Percentiles rank a stretch among this genome's conserved stretches.
These are phyloP conservation scores for Setomelanomma holmii DNA, from an alignment of 2,329 filamentous ascomycete species.

Conservation along the genomic window DNA sequence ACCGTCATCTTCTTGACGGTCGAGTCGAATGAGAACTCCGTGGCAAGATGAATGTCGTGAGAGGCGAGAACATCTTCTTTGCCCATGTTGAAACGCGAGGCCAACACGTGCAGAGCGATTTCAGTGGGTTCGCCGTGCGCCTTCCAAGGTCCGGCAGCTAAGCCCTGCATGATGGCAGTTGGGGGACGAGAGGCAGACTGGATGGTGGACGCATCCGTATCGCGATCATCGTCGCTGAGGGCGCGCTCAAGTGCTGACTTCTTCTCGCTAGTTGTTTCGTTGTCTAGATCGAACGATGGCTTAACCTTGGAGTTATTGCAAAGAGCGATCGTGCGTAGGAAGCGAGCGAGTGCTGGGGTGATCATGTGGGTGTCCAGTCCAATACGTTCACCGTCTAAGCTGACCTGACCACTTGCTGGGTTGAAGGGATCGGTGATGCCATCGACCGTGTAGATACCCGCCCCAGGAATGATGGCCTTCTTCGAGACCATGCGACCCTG, in stretches of 20 bases:
- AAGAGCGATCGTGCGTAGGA: constrained; percentile 48
- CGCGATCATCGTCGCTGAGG: constrained; percentile 35
- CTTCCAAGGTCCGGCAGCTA: constrained; percentile 36
- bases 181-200: constrained; percentile 38
- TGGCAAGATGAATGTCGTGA: constrained; percentile 39
- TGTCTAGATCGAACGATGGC: constrained; percentile 21
- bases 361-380: constrained; percentile 32
- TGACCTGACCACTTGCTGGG: constrained; percentile 43
- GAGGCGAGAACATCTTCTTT: constrained; percentile 36
- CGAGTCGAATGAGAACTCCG: constrained; percentile 51
- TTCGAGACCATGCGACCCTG: constrained; percentile 51
- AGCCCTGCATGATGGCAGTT: constrained; percentile 30
- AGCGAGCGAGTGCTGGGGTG: constrained; percentile 29
- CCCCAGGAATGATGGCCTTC: constrained; percentile 47
- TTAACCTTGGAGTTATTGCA: constrained; percentile 50
- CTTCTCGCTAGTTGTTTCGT: constrained; percentile 61
- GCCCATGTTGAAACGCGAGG: constrained; percentile 48
- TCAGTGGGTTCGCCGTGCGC: constrained; percentile 49
- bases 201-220: constrained; percentile 42
- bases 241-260: constrained; percentile 50
- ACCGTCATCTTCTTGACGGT: constrained; percentile 52
- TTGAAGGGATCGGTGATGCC: constrained; percentile 46
- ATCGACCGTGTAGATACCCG: constrained; percentile 42
- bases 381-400: constrained; percentile 36
- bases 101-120: constrained; percentile 50